Evolutionary conservation across 257 asterid species (phyloP).

Genomic region (Jaltomata sinuosa): DNA sequence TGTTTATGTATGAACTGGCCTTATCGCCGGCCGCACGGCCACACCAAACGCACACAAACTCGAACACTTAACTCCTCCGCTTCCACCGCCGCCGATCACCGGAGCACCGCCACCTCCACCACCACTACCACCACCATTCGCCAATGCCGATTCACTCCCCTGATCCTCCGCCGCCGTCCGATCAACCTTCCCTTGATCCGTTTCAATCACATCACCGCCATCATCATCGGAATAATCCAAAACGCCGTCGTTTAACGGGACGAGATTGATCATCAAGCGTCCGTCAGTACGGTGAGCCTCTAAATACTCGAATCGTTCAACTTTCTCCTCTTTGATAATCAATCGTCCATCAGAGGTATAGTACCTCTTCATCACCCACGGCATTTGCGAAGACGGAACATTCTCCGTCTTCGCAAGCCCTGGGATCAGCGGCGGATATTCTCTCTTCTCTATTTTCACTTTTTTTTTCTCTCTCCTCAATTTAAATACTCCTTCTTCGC

Average conservation of each 20-base stretch:
- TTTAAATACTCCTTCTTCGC: not conserved
- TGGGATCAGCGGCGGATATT: slow-evolving; percentile 63
- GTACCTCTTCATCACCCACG: slow-evolving; percentile 54
- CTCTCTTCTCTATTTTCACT: slow-evolving; percentile 3
- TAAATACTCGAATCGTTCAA: slow-evolving; percentile 45
- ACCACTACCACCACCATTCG: not conserved
- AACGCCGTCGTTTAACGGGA: slow-evolving; percentile 27
- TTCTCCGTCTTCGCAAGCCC: slow-evolving; percentile 28
- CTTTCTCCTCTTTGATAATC: slow-evolving; percentile 51
- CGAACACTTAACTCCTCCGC: slow-evolving; percentile 24
- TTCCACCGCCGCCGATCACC: not conserved
- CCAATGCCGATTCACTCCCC: not conserved
- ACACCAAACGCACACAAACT: slow-evolving; percentile 26
- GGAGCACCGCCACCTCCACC: not conserved
- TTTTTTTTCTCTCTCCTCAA: not conserved
- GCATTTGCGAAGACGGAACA: slow-evolving; percentile 33
- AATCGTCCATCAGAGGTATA: slow-evolving; percentile 47
- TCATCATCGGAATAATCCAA: not conserved
- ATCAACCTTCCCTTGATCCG: slow-evolving; percentile 2
- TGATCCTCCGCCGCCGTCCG: not conserved
- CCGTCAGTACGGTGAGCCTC: slow-evolving; percentile 51
- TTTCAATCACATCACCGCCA: not conserved
- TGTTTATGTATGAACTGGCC: too few species aligned
- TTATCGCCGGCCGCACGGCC: slow-evolving; percentile 21
- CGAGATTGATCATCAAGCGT: slow-evolving; percentile 41